Base-by-base conservation (phyloP, 805 yeast genomes). In the Lipomyces kockii region DNA sequence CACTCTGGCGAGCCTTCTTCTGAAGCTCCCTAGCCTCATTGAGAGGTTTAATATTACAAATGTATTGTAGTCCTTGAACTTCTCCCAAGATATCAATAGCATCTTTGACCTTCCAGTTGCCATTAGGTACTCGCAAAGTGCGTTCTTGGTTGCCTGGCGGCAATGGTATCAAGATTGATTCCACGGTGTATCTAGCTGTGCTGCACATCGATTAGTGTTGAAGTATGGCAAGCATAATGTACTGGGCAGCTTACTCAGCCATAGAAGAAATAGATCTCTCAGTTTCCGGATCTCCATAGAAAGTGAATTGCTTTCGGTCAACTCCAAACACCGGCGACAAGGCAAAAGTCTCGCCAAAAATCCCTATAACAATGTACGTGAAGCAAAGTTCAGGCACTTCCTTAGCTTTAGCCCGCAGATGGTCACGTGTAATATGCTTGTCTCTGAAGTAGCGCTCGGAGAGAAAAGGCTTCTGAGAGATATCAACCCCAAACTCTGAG, bases 21-120 rank as follows among this genome's bases (percentile, higher is more conserved):
- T 51, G 55, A 51, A 51, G 55, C 55, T 51, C 29, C 55, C 55
- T 51, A 8, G 55, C 55, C 55, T 51, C 55, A 7, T 51, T 22
- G 29, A 51, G 55, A 20, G 55, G 55, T 32, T 51, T 51, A 22
- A 20, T 51, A 20, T 20, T 51, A 20, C 27, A 9, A 2, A 32
- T 20, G 29, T 51, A 51, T 20, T 20, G 32, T 8, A 51, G 2
- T 2, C 55, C 55, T 51, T 51, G 32, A 20, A 51, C 29, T 51
- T 51, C 55, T 51, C 29, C 55, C 55, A 51, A 51, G 29, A 51
- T 20, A 32, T 51, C 20, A 32, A 51, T 51, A 20, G 55, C 55
- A 22, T 51, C 55, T 51, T 51, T 51, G 55, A 51, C 55, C 29
- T 51, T 51, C 55, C 55, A 51, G 55, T 51, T 51, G 1, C 55